These are phyloP conservation scores for Fraxinus xanthoxyloides DNA, from an alignment of 305 asterid species.

Conservation along the genomic window DNA sequence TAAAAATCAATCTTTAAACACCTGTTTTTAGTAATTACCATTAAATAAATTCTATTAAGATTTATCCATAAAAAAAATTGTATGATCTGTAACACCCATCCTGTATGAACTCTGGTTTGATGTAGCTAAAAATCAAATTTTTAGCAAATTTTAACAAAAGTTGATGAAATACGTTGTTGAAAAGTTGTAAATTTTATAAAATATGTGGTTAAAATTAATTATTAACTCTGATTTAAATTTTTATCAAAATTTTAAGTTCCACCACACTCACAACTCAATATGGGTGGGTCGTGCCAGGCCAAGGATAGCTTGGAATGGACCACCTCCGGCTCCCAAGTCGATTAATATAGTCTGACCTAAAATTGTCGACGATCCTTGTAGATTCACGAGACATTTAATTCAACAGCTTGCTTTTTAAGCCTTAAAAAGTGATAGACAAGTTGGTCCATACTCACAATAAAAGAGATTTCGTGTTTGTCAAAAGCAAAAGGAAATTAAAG, in stretches of 20 bases:
- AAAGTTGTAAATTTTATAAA: neutral
- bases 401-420: constrained; percentile 22
- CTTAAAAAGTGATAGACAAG: constrained; percentile 34
- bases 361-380: neutral
- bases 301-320: neutral
- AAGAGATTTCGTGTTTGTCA: constrained; percentile 37
- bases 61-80: neutral
- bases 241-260: neutral
- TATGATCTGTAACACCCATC: too few species aligned
- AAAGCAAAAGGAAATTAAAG: constrained; percentile 49
- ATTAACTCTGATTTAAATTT: too few species aligned
- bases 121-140: too few species aligned
- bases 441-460: constrained; percentile 34
- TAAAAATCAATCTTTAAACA: too few species aligned
- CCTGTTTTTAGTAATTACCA: too few species aligned
- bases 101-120: neutral
- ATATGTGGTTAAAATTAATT: too few species aligned
- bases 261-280: neutral
- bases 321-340: neutral
- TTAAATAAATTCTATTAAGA: too few species aligned
- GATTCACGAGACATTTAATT: neutral
- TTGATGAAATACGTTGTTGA: neutral
- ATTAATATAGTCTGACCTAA: neutral
- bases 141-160: too few species aligned
- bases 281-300: neutral